Evolutionary conservation across 352 stramenopile genomes (phyloP).

Genomic region (Phytophthora kernoviae): DNA sequence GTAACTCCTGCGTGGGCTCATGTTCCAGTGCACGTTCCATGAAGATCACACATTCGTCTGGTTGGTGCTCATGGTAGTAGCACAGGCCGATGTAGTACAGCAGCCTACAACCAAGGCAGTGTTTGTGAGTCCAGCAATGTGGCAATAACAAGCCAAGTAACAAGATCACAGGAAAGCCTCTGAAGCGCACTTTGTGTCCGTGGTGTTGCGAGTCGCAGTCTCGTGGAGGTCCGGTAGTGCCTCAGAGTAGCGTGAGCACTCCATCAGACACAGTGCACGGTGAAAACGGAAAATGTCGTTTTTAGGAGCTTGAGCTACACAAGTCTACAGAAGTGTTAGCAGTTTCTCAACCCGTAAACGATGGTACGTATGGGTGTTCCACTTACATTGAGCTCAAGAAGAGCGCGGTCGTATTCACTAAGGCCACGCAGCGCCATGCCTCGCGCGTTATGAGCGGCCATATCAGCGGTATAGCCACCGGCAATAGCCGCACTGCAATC

Average conservation of each 20-base stretch:
- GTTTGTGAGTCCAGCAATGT: slow-evolving; percentile 2
- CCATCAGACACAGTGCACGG: slow-evolving; percentile 63
- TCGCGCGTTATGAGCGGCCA: slow-evolving; percentile 54
- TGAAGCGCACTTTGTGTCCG: slow-evolving; percentile 37
- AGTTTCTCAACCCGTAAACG: background rate
- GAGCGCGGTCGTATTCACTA: slow-evolving; percentile 55
- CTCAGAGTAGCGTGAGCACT: slow-evolving; percentile 50
- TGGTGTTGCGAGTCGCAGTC: slow-evolving; percentile 34
- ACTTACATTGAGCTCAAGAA: slow-evolving; percentile 64
- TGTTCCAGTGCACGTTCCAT: slow-evolving; percentile 46
- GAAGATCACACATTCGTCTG: slow-evolving; percentile 51
- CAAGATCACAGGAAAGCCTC: slow-evolving; percentile 1
- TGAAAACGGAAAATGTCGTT: slow-evolving; percentile 78
- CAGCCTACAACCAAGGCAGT: slow-evolving; percentile 35
- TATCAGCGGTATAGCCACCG: slow-evolving; percentile 36
- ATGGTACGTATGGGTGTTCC: background rate
- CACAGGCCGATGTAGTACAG: slow-evolving; percentile 72
- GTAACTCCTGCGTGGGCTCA: slow-evolving; percentile 29
- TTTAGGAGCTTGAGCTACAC: slow-evolving; percentile 37
- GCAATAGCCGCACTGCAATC: slow-evolving; percentile 45
- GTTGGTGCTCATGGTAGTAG: slow-evolving; percentile 59
- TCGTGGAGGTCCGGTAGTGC: slow-evolving; percentile 60
- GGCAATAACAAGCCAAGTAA: background rate
- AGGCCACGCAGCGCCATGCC: slow-evolving; percentile 65
- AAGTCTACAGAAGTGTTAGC: slow-evolving; percentile 28